These are phyloP conservation scores for Phyllosticta citriasiana DNA, from an alignment of 2,329 filamentous ascomycete species.

Conservation along the genomic window DNA sequence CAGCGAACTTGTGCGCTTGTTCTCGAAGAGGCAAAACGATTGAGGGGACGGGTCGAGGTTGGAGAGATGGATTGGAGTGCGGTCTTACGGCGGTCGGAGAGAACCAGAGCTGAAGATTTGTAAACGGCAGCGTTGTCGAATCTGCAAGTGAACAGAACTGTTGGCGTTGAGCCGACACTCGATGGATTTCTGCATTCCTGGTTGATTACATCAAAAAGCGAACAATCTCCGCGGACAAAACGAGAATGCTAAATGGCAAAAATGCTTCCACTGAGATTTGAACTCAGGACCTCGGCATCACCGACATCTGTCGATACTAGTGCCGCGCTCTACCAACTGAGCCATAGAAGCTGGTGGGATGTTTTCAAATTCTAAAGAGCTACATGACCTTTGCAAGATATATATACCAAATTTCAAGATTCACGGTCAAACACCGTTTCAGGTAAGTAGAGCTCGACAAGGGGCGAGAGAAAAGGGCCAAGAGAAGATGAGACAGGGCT, in stretches of 20 bases:
- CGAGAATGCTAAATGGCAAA: not conserved
- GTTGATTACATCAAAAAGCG: not conserved
- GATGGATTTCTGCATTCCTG: too few relatives aligned
- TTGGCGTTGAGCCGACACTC: too few relatives aligned
- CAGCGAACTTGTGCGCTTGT: not conserved
- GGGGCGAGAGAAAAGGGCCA: too few relatives aligned
- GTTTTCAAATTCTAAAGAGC: too few relatives aligned
- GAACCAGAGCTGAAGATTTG: not conserved
- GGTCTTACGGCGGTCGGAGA: not conserved
- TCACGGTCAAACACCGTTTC: too few relatives aligned
- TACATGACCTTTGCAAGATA: too few relatives aligned
- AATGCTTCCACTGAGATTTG: conserved; percentile 11
- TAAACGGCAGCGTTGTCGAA: not conserved
- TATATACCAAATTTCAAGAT: too few relatives aligned
- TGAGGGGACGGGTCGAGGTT: not conserved
- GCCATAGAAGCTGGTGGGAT: conserved; percentile 2
- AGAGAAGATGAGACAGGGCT: too few relatives aligned
- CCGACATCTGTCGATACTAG: conserved; percentile 1
- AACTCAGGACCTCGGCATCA: conserved; percentile 10
- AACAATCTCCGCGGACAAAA: not conserved
- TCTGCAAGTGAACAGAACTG: not conserved
- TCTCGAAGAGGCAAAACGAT: not conserved
- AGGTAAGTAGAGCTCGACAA: too few relatives aligned
- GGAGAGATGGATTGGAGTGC: not conserved
- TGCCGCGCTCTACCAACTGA: conserved; percentile 11